Conservation (phyloP, 2,329 filamentous ascomycete species). For the Pseudogymnoascus sp. region DNA sequence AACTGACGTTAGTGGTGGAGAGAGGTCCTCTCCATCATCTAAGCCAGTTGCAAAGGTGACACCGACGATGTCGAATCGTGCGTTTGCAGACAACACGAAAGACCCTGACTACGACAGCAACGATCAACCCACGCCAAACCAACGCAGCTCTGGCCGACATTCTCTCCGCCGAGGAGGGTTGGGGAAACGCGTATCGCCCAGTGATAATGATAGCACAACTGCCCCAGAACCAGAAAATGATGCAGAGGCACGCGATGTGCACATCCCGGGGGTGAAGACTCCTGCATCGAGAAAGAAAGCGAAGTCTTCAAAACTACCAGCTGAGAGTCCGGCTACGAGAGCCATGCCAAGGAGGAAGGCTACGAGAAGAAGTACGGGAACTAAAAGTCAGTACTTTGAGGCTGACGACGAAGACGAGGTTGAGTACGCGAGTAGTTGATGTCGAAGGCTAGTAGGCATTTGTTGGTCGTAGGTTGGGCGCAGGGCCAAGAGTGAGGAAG, state of each 20-base stretch:
- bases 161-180: background rate
- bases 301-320: background rate
- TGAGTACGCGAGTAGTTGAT: background rate
- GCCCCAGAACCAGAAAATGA: background rate
- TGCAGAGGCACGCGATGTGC: background rate
- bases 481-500: background rate
- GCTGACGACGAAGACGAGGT: conserved; percentile 8
- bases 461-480: background rate
- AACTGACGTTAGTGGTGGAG: background rate
- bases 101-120: background rate
- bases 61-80: background rate
- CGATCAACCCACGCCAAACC: background rate
- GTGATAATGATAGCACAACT: background rate
- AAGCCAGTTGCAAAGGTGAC: background rate
- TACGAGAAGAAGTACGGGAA: conserved; percentile 10
- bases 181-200: background rate
- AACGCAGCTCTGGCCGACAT: background rate
- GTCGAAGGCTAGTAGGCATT: background rate
- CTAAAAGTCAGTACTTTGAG: conserved; percentile 13
- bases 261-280: background rate
- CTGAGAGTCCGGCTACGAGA: background rate
- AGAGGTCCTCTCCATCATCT: background rate
- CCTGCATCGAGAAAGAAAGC: background rate
- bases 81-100: background rate
- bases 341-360: conserved; percentile 8